A percentile compares a stretch with the other conserved stretches of the same genome.
phyloP scores from a whole-genome alignment of 2,329 filamentous ascomycete genomes.

The Arthrocladium fulminans region DNA sequence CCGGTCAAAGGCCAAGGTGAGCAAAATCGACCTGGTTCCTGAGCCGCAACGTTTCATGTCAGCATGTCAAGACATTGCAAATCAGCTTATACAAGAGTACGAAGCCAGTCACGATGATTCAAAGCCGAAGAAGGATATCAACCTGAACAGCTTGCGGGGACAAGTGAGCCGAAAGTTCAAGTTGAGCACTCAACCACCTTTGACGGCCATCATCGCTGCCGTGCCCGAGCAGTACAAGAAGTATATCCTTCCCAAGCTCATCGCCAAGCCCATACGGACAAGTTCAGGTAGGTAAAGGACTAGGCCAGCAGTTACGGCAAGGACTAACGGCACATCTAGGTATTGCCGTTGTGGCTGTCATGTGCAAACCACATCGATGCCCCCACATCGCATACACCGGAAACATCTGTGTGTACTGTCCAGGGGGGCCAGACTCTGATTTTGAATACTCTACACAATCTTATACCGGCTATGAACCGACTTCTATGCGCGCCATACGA shows the following conservation, averaged over 20 bases:
- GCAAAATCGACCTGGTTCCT: constrained; percentile 69
- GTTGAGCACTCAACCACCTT: constrained; percentile 74
- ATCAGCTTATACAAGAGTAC: constrained; percentile 86
- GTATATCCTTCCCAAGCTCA: constrained; percentile 90
- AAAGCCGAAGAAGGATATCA: constrained; percentile 73
- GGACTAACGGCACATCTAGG: too few species aligned
- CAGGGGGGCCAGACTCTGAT: constrained; percentile 92
- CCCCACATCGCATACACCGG: constrained; percentile 97
- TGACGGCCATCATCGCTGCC: constrained; percentile 94
- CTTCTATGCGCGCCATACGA: constrained; percentile 94
- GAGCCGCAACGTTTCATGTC: constrained; percentile 92
- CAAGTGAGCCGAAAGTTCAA: constrained; percentile 90
- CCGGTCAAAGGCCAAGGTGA: constrained; percentile 43
- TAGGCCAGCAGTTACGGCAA: too few species aligned
- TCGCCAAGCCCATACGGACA: constrained; percentile 93
- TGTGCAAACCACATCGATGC: constrained; percentile 98
- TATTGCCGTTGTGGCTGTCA: constrained; percentile 61
- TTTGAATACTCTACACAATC: constrained; percentile 99
- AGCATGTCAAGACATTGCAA: constrained; percentile 92
- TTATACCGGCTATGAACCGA: constrained; percentile 97
- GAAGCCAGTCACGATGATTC: constrained; percentile 68
- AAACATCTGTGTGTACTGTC: constrained; percentile 98
- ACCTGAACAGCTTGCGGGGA: constrained; percentile 78
- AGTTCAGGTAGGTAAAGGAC: constrained; percentile 97
- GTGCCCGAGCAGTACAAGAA: constrained; percentile 99